phyloP scores from a whole-genome alignment of 2,329 filamentous ascomycete genomes.

The Apiospora koreana region DNA sequence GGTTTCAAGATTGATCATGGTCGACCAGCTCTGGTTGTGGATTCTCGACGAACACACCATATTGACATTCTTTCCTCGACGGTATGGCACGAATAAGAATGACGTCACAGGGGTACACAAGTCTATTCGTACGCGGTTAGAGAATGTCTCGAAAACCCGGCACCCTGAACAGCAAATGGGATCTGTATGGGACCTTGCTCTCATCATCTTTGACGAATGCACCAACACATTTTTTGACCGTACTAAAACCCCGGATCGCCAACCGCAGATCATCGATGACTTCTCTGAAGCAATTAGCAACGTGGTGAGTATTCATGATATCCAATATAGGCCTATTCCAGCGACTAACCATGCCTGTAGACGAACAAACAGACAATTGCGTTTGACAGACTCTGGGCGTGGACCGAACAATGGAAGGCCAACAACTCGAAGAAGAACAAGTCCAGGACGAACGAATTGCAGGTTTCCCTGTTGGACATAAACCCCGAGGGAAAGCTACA shows the following conservation, averaged over 20 bases:
- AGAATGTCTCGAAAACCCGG: slow-evolving; percentile 12
- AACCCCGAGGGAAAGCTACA: slow-evolving; percentile 43
- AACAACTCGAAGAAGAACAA: slow-evolving; percentile 4
- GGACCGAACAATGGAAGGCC: slow-evolving; percentile 27
- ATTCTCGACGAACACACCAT: slow-evolving; percentile 39
- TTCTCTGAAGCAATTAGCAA: slow-evolving; percentile 43
- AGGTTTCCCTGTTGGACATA: slow-evolving; percentile 47
- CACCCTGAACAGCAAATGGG: slow-evolving; percentile 28
- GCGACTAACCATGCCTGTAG: slow-evolving; percentile 19
- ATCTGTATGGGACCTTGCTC: slow-evolving; percentile 42
- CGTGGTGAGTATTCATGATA: slow-evolving; percentile 33
- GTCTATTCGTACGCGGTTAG: slow-evolving; percentile 33
- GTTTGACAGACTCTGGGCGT: slow-evolving; percentile 39
- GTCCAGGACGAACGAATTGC: slow-evolving; percentile 39
- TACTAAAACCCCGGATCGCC: slow-evolving; percentile 29
- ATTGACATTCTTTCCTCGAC: slow-evolving; percentile 42
- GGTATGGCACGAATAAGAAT: slow-evolving; percentile 43
- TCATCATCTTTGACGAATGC: slow-evolving; percentile 44
- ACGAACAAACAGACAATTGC: slow-evolving; percentile 39
- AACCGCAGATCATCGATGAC: slow-evolving; percentile 42
- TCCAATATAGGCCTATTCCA: background rate
- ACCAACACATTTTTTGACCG: slow-evolving; percentile 42
- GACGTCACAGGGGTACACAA: slow-evolving; percentile 43
- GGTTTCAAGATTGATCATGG: slow-evolving; percentile 37
- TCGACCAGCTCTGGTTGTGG: slow-evolving; percentile 48